A percentile compares a stretch with the other conserved stretches of the same genome.
These are phyloP conservation scores for Dictyophora rubrovolvata DNA, from an alignment of 768 basidiomycete genomes.

Conservation along the genomic window DNA sequence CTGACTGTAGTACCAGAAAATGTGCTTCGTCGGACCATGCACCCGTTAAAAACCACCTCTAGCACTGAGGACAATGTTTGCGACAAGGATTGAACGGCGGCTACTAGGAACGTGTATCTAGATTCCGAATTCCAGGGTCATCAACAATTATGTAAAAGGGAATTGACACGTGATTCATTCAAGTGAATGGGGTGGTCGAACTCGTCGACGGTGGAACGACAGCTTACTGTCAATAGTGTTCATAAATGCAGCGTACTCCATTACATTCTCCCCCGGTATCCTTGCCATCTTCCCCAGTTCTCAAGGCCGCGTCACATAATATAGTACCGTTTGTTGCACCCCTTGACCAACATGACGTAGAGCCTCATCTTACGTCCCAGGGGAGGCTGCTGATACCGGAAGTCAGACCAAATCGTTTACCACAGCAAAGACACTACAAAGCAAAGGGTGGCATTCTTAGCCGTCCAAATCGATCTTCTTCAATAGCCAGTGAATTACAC, in stretches of 20 bases:
- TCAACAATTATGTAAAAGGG: too few relatives aligned
- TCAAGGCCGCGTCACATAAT: background rate
- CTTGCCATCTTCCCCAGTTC: conserved; percentile 2
- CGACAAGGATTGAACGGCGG: too few relatives aligned
- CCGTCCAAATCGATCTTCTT: background rate
- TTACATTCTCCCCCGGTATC: conserved; percentile 2
- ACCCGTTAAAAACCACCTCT: too few relatives aligned
- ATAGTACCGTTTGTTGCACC: background rate
- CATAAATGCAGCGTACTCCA: background rate
- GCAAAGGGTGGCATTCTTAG: background rate
- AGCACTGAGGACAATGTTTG: too few relatives aligned
- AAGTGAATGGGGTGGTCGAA: too few relatives aligned
- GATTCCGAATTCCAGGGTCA: too few relatives aligned
- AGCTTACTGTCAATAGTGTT: too few relatives aligned
- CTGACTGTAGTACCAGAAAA: too few relatives aligned
- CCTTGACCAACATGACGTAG: background rate
- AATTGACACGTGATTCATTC: too few relatives aligned
- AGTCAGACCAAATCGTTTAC: background rate
- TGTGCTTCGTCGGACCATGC: too few relatives aligned
- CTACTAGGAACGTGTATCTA: too few relatives aligned
- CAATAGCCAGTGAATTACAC: background rate
- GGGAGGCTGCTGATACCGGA: conserved; percentile 1
- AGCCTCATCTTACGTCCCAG: background rate
- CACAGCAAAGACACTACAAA: background rate
- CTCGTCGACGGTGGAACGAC: too few relatives aligned